Evolutionary conservation across 495 filamentous ascomycete genomes (phyloP).

Genomic region (Penicillium silybi): DNA sequence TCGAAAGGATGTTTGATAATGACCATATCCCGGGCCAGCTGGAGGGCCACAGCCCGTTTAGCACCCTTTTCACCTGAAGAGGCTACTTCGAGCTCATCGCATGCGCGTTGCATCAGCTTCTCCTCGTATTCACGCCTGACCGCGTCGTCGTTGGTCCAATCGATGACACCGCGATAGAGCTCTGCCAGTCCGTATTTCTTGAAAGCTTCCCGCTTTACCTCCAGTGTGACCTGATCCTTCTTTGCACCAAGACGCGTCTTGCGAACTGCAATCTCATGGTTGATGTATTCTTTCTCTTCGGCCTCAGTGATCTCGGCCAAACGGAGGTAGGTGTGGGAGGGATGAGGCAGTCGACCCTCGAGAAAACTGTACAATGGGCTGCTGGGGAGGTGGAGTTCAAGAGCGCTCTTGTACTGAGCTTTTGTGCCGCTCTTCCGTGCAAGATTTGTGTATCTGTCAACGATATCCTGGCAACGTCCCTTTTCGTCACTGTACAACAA

Average conservation of each 20-base stretch:
- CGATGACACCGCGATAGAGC: constrained; percentile 74
- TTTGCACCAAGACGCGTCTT: constrained; percentile 83
- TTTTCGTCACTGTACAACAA: constrained; percentile 48
- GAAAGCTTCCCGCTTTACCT: constrained; percentile 84
- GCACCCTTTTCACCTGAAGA: constrained; percentile 58
- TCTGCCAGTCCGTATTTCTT: constrained; percentile 63
- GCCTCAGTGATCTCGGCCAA: constrained; percentile 81
- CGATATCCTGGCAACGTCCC: constrained; percentile 68
- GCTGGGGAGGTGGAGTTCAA: constrained; percentile 71
- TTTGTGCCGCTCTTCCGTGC: constrained; percentile 67
- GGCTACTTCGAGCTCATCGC: constrained; percentile 67
- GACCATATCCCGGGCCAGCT: constrained; percentile 83
- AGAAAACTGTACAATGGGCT: constrained; percentile 75
- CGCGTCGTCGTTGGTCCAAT: constrained; percentile 88
- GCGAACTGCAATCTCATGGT: constrained; percentile 83
- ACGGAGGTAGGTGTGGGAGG: constrained; percentile 73
- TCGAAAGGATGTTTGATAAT: constrained; percentile 91
- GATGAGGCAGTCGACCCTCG: constrained; percentile 80
- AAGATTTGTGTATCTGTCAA: constrained; percentile 75
- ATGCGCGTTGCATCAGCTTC: constrained; percentile 77
- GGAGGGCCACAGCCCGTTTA: constrained; percentile 66
- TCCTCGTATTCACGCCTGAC: constrained; percentile 81
- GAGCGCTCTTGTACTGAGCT: constrained; percentile 64
- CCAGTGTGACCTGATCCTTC: constrained; percentile 72
- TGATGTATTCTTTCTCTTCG: constrained; percentile 88